Conservation (phyloP, 1,284 basidiomycete species). For the Heterobasidion parviporum region DNA sequence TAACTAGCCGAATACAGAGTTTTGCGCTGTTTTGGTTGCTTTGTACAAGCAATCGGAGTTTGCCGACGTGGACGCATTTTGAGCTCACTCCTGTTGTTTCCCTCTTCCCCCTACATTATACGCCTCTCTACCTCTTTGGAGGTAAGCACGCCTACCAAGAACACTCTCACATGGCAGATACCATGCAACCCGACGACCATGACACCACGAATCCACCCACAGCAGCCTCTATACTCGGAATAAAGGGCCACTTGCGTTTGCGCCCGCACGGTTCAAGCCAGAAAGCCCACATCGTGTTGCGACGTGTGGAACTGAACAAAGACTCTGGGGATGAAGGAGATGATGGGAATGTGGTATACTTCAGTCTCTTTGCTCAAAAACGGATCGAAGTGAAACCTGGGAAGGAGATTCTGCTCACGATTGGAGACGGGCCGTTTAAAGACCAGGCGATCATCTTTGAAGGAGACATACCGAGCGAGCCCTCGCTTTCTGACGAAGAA, state of each 20-base stretch:
- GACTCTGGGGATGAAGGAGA: slow-evolving; percentile 33
- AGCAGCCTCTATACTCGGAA: slow-evolving; percentile 42
- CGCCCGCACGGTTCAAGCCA: slow-evolving; percentile 47
- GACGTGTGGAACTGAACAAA: slow-evolving; percentile 42
- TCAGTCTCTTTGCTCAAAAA: slow-evolving; percentile 56
- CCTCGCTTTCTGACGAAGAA: slow-evolving; percentile 30
- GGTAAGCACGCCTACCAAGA: slow-evolving; percentile 10
- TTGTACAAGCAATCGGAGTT: not conserved
- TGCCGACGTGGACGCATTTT: slow-evolving; percentile 1
- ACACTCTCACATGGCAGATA: slow-evolving; percentile 8
- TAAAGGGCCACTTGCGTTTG: slow-evolving; percentile 47
- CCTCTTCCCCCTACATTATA: slow-evolving; percentile 1
- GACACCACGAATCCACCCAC: slow-evolving; percentile 16
- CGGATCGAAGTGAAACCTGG: slow-evolving; percentile 58
- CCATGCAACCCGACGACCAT: slow-evolving; percentile 5
- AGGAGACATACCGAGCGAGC: slow-evolving; percentile 30
- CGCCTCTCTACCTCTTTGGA: slow-evolving; percentile 6
- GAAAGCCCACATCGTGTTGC: slow-evolving; percentile 50
- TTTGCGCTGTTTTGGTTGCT: too few relatives aligned
- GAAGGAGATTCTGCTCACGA: slow-evolving; percentile 54
- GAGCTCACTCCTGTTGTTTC: slow-evolving; percentile 5
- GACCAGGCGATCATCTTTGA: slow-evolving; percentile 50
- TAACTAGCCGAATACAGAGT: too few relatives aligned
- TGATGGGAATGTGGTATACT: slow-evolving; percentile 32
- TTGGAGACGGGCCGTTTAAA: slow-evolving; percentile 43